Conservation (phyloP, 176 grass and related monocot species). For the Ananas comosus region DNA sequence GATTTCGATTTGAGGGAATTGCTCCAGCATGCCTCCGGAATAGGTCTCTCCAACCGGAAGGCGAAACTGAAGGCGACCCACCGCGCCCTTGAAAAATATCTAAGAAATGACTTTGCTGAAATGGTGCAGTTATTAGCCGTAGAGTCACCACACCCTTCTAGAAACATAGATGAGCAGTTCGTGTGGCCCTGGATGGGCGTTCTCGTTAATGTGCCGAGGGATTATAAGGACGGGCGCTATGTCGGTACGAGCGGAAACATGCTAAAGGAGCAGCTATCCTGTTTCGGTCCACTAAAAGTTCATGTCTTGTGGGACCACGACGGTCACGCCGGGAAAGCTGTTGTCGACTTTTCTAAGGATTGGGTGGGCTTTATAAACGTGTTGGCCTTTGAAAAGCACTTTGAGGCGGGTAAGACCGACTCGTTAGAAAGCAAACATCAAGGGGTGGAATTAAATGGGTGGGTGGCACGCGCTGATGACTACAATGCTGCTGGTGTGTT, state of each 20-base stretch:
- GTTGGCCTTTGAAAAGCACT: conserved; percentile 49
- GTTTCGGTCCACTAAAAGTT: conserved; percentile 39
- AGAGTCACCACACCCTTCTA: conserved; percentile 17
- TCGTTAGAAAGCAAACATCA: conserved; percentile 33
- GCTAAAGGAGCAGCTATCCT: conserved; percentile 40
- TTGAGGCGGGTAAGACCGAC: conserved; percentile 21
- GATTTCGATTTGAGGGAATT: conserved; percentile 51
- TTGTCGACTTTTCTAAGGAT: conserved; percentile 41
- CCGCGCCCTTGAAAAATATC: conserved; percentile 49
- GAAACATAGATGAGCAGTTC: conserved; percentile 31
- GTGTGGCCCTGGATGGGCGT: conserved; percentile 62
- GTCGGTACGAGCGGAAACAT: conserved; percentile 28
- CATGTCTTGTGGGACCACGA: conserved; percentile 20
- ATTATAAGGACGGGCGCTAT: conserved; percentile 7
- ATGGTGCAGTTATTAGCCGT: conserved; percentile 14
- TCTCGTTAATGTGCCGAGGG: conserved; percentile 40
- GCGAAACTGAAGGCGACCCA: conserved; percentile 58
- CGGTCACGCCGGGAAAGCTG: conserved; percentile 23
- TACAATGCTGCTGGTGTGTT: conserved; percentile 27
- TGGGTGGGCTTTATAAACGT: conserved; percentile 46
- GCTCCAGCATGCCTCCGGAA: conserved; percentile 62
- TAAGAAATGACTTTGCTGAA: conserved; percentile 38
- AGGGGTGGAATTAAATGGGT: conserved; percentile 42
- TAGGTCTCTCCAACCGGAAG: conserved; percentile 44
- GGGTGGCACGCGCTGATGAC: conserved; percentile 45